Evolutionary conservation across 225 moss, liverwort and hornwort genomes (phyloP), one percentile per base, ranked within the genome.

Genomic region (Pleurozium schreberi): DNA sequence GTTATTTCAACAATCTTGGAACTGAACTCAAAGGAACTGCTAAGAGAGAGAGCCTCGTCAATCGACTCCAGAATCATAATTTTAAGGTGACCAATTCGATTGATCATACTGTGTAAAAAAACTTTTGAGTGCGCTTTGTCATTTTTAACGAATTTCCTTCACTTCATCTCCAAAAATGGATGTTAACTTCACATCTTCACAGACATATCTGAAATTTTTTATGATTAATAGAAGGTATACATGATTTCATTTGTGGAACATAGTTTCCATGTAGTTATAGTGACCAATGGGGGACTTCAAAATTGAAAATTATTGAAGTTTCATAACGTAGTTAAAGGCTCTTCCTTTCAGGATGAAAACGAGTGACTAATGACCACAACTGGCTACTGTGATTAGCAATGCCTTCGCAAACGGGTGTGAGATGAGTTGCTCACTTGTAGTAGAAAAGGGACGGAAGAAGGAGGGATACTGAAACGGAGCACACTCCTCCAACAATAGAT

Each of bases 401-500:
- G n/a, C 14, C 60, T 80, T 67, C 14, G 50, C 12, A 85, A 49
- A 86, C 3, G 47, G 40, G 58, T 82, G 14, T 71, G 65, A 84
- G 84, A 78, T 30, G 75, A 79, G 58, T 83, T 57, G 73, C 88
- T 93, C 88, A 97, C 97, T 89, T 95, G 90, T 95, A 96, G 78
- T 96, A 96, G 91, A 98, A 96, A 78, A 98, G 86, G 53, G 96
- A 95, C 30, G 98, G 98, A 62, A 98, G 93, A 59, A 98, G 91
- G 66, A 98, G 95, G 62, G 98, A 98, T 76, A 96, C 78, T 55
- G 96, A 96, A 74, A 95, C 94, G 53, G 96, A 96, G 90, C 95
- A 96, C 62, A 96, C 95, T 82, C 98, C 98, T 57, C 98, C 98
- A 85, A 96, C 95, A 85, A 95, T 95, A 26, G 98, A 98, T 90